These are phyloP conservation scores for Picochlorum sp. DNA, from an alignment of 139 green algal genomes.

Conservation along the genomic window DNA sequence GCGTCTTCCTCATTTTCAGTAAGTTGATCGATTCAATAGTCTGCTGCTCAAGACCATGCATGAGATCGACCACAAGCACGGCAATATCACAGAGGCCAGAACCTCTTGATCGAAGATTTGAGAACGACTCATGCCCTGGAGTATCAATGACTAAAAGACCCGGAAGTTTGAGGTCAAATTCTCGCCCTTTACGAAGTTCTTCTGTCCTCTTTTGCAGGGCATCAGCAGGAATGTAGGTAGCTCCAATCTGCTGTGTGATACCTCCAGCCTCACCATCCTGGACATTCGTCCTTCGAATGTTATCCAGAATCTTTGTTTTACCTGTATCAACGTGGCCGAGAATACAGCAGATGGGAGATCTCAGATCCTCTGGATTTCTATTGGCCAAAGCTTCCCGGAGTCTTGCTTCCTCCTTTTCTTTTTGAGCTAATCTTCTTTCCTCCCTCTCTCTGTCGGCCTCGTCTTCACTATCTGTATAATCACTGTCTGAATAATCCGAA, in stretches of 20 bases:
- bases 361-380: constrained; percentile 60
- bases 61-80: constrained; percentile 96
- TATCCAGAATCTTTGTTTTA: constrained; percentile 99
- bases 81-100: constrained; percentile 95
- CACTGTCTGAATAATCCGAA: constrained; percentile 25
- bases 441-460: constrained; percentile 52
- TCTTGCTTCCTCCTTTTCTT: constrained; percentile 54
- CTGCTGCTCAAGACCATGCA: constrained; percentile 97
- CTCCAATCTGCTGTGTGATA: constrained; percentile 99
- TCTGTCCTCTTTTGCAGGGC: constrained; percentile 75
- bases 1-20: constrained; percentile 92
- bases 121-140: constrained; percentile 94
- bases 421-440: constrained; percentile 35
- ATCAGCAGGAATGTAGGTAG: constrained; percentile 89
- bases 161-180: constrained; percentile 76
- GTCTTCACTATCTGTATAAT: constrained; percentile 21
- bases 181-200: constrained; percentile 39
- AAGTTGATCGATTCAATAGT: constrained; percentile 97
- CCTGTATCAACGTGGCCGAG: constrained; percentile 97
- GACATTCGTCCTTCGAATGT: constrained; percentile 94
- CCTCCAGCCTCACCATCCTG: constrained; percentile 96
- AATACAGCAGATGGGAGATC: constrained; percentile 99
- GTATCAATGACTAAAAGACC: constrained; percentile 98
- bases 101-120: constrained; percentile 89
- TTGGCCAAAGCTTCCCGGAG: constrained; percentile 41